Conservation (phyloP, 1,284 basidiomycete species). For the Ustilago shanxiensis region DNA sequence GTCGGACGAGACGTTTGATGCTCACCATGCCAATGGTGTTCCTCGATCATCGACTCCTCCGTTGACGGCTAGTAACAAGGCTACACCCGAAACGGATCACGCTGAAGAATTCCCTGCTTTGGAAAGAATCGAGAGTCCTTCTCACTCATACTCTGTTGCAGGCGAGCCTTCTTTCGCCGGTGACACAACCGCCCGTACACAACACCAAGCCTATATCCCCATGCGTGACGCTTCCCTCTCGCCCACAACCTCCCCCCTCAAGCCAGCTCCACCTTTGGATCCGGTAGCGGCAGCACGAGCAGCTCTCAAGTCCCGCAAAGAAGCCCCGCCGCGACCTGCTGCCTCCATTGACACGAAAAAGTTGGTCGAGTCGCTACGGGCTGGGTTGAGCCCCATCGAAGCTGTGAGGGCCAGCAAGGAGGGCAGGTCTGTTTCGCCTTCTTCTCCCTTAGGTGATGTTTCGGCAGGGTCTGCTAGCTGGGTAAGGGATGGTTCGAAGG, state of each 20-base stretch:
- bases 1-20: constrained; percentile 21
- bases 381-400: constrained; percentile 36
- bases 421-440: neutral
- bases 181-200: constrained; percentile 2
- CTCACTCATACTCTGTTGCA: neutral
- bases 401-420: constrained; percentile 44
- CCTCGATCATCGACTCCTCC: constrained; percentile 43
- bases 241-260: neutral
- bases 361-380: constrained; percentile 45
- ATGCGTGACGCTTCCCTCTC: constrained; percentile 23
- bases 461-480: neutral
- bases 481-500: neutral
- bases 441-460: neutral
- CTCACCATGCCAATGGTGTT: neutral
- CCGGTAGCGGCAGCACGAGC: constrained; percentile 37
- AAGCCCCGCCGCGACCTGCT: constrained; percentile 6
- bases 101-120: constrained; percentile 4
- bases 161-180: neutral
- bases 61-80: constrained; percentile 5
- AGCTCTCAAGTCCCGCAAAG: constrained; percentile 32
- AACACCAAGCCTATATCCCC: constrained; percentile 3
- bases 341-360: constrained; percentile 46
- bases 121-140: neutral
- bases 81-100: constrained; percentile 17
- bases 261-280: constrained; percentile 19